Percentiles rank a stretch among this genome's conserved stretches.
phyloP scores from a whole-genome alignment of 345 rosid species.

The Mercurialis annua region DNA sequence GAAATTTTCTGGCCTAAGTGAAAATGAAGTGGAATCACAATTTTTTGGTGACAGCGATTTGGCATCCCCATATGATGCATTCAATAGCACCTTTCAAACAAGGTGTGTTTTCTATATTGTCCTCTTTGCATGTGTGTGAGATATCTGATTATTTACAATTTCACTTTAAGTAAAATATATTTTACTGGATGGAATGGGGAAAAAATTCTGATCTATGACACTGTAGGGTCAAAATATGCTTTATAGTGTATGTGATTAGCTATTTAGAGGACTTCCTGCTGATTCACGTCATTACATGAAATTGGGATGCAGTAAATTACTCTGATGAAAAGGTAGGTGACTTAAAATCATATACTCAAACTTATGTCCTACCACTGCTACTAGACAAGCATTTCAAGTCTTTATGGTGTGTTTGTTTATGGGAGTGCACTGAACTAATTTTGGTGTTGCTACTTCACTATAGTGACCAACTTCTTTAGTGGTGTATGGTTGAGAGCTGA shows the following conservation, averaged over 20 bases:
- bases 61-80: slow-evolving; percentile 52
- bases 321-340: background rate
- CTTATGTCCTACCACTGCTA: background rate
- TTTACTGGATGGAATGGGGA: background rate
- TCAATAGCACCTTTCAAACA: slow-evolving; percentile 44
- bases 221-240: too few relatives aligned
- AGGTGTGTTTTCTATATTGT: slow-evolving; percentile 45
- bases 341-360: background rate
- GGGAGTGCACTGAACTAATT: background rate
- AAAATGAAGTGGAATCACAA: slow-evolving; percentile 80
- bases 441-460: background rate
- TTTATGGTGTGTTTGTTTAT: background rate
- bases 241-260: background rate
- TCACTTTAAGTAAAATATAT: background rate
- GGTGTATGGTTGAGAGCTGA: background rate
- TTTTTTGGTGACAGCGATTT: slow-evolving; percentile 49
- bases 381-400: background rate
- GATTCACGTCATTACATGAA: background rate
- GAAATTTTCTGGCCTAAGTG: slow-evolving; percentile 48
- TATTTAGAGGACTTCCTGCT: background rate
- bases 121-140: background rate
- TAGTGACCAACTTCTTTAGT: background rate
- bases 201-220: background rate
- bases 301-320: background rate
- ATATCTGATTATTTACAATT: background rate